These are phyloP conservation scores for Meredithiella fracta DNA, from an alignment of 2,329 filamentous ascomycete genomes.

Conservation along the genomic window DNA sequence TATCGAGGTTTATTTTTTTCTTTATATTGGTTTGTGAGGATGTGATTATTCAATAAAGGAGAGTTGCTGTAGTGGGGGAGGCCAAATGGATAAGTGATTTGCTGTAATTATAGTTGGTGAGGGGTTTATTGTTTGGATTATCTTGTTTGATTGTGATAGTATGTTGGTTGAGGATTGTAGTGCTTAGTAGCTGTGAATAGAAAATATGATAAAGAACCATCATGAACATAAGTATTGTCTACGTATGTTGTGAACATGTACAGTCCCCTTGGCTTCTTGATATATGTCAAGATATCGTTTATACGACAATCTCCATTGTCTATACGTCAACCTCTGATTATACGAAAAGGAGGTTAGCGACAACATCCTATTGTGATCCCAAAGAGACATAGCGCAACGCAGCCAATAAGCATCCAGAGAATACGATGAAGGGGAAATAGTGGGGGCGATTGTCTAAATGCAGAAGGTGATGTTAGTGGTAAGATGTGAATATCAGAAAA, in stretches of 20 bases:
- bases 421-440: not conserved
- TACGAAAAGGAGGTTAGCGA: not conserved
- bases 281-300: too few relatives aligned
- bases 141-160: not conserved
- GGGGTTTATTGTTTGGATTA: too few relatives aligned
- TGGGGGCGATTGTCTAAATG: not conserved
- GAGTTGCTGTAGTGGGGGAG: too few relatives aligned
- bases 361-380: not conserved
- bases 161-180: not conserved
- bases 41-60: too few relatives aligned
- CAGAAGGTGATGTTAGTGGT: too few relatives aligned
- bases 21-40: conserved; percentile 1
- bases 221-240: too few relatives aligned
- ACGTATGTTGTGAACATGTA: too few relatives aligned
- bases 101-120: too few relatives aligned
- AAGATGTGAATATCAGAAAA: too few relatives aligned
- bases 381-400: not conserved
- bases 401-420: not conserved
- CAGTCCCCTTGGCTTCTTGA: too few relatives aligned
- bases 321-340: not conserved
- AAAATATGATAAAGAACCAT: not conserved
- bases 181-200: not conserved
- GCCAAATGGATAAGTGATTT: not conserved
- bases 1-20: not conserved
- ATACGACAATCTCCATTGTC: too few relatives aligned